These are phyloP conservation scores for Geotrichum reessii DNA, from an alignment of 1,139 yeast genomes.

Conservation along the genomic window DNA sequence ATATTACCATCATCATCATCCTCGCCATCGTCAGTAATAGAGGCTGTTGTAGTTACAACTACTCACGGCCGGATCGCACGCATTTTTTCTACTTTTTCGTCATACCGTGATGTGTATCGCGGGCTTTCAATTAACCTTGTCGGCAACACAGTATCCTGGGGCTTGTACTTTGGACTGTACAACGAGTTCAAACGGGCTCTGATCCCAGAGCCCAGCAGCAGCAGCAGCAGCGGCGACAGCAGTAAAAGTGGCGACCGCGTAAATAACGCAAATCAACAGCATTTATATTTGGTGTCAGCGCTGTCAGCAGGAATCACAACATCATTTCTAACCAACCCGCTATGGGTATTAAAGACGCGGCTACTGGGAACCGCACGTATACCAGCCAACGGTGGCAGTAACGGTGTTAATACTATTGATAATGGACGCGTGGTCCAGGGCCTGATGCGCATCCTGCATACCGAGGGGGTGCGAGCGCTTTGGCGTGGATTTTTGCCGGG, in stretches of 20 bases:
- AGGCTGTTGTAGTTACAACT: background rate
- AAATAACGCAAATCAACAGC: slow-evolving; percentile 6
- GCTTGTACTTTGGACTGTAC: slow-evolving; percentile 72
- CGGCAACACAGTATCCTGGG: slow-evolving; percentile 89
- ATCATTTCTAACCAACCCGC: slow-evolving; percentile 75
- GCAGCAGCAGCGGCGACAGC: background rate
- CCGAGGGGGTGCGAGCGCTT: slow-evolving; percentile 66
- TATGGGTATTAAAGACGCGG: slow-evolving; percentile 89
- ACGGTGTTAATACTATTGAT: background rate
- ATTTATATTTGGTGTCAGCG: slow-evolving; percentile 46
- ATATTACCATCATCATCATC: background rate
- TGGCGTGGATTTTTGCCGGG: slow-evolving; percentile 86
- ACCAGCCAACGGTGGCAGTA: background rate
- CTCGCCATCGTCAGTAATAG: background rate
- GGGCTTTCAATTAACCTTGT: slow-evolving; percentile 76
- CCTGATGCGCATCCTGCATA: slow-evolving; percentile 21
- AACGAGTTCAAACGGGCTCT: slow-evolving; percentile 46
- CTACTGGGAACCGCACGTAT: slow-evolving; percentile 9
- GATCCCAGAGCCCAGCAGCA: slow-evolving; percentile 9
- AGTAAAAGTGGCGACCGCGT: background rate
- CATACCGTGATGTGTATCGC: slow-evolving; percentile 45
- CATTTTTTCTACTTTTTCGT: slow-evolving; percentile 3
- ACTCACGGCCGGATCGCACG: slow-evolving; percentile 5
- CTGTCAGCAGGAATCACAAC: slow-evolving; percentile 70
- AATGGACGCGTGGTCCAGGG: background rate